These are phyloP conservation scores for Pestalotiopsis sp. DNA, from an alignment of 2,329 filamentous ascomycete species.

Conservation along the genomic window DNA sequence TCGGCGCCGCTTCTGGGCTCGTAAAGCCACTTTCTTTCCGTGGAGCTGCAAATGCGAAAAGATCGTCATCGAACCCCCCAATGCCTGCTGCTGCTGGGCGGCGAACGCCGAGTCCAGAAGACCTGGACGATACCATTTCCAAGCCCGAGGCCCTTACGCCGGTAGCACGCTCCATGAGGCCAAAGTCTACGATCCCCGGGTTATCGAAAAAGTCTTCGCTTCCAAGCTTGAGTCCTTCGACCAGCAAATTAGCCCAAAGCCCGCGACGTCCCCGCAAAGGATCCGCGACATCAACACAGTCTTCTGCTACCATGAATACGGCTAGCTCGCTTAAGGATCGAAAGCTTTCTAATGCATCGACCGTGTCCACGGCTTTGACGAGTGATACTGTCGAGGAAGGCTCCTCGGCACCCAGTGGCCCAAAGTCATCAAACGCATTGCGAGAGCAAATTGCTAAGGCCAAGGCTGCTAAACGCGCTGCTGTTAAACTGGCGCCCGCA, in stretches of 20 bases:
- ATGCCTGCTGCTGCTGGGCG: constrained; percentile 30
- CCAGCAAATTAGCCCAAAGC: constrained; percentile 22
- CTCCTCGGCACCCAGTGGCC: constrained; percentile 28
- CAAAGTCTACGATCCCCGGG: constrained; percentile 55
- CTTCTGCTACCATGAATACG: constrained; percentile 30
- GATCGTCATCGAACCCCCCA: constrained; percentile 29
- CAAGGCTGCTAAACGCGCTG: constrained; percentile 75
- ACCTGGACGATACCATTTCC: constrained; percentile 27
- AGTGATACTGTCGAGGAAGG: constrained; percentile 37
- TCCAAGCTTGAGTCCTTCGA: constrained; percentile 38
- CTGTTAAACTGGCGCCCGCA: constrained; percentile 36
- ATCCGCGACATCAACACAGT: constrained; percentile 41
- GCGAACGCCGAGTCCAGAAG: constrained; percentile 40
- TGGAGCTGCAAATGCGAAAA: constrained; percentile 22
- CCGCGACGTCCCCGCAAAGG: constrained; percentile 38
- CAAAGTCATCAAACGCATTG: constrained; percentile 77
- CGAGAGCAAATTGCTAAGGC: constrained; percentile 93
- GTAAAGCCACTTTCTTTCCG: constrained; percentile 37
- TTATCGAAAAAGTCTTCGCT: constrained; percentile 59
- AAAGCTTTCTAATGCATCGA: constrained; percentile 37
- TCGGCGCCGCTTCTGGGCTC: constrained; percentile 35
- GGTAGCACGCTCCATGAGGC: constrained; percentile 47
- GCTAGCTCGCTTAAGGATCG: constrained; percentile 38
- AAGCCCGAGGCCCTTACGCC: constrained; percentile 51
- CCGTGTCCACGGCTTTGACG: constrained; percentile 39